Percentiles rank a stretch among this genome's conserved stretches.
Conservation (phyloP, 805 yeast genomes). For the Nadsonia fulvescens region DNA sequence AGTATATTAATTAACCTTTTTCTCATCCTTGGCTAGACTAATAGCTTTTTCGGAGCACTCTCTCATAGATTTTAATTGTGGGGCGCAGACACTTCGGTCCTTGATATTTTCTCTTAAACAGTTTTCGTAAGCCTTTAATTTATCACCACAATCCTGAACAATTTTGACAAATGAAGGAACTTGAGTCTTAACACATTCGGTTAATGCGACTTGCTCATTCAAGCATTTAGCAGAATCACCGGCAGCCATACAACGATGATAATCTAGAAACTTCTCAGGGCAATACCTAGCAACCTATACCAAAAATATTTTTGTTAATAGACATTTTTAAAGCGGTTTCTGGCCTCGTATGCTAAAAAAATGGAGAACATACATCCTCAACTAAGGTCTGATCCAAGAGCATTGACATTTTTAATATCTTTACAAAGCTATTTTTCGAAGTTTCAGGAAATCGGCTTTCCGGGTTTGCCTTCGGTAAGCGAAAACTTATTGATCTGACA, state of each 20-base stretch:
- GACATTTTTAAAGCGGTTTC: not conserved
- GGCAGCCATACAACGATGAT: constrained; percentile 52
- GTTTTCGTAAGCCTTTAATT: constrained; percentile 43
- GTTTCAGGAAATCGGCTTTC: too few species aligned
- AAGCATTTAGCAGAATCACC: constrained; percentile 36
- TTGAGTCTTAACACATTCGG: constrained; percentile 39
- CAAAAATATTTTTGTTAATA: not conserved
- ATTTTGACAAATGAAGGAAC: constrained; percentile 63
- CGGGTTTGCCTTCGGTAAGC: too few species aligned
- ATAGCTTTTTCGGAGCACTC: constrained; percentile 36
- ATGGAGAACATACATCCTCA: constrained; percentile 45
- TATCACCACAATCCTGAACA: constrained; percentile 38
- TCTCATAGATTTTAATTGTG: constrained; percentile 36
- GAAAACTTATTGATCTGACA: too few species aligned
- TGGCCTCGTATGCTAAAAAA: too few species aligned
- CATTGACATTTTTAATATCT: constrained; percentile 24
- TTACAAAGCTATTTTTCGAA: too few species aligned
- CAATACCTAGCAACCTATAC: constrained; percentile 46
- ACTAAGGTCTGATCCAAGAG: constrained; percentile 53
- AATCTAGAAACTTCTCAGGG: constrained; percentile 52
- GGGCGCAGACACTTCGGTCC: constrained; percentile 34
- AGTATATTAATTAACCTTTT: constrained; percentile 4
- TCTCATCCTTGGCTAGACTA: constrained; percentile 9
- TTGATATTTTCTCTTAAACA: constrained; percentile 35
- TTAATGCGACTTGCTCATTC: constrained; percentile 35